Base-by-base conservation (phyloP, 179 eudicot species). In the Gypsophila paniculata region DNA sequence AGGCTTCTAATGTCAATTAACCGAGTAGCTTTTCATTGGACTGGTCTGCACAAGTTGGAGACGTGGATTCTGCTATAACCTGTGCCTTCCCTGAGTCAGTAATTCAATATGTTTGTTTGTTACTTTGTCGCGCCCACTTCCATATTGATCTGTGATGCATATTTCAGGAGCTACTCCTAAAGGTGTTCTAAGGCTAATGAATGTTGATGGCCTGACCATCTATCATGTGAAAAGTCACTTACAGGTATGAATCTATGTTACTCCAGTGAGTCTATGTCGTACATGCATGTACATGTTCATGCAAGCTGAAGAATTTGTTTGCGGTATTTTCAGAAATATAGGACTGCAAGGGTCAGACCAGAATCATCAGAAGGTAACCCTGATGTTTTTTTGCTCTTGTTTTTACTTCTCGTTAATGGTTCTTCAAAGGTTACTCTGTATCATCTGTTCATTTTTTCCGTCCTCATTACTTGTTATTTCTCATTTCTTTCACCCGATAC, bases 151-250 rank as follows among this genome's bases (percentile, higher is more conserved):
- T 54, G 36, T 67, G 8, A 62, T 69, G 36, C 72, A 22, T 70
- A 22, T 69, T 61, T 29, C 76, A 85, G 89, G 73, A 74, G 89
- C 89, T 75, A 85, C 89, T 73, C 89, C 89, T 7, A 85, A 85
- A 69, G 89, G 85, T 53, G 86, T 85, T 39, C 75, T 85, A 69
- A 83, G 73, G 82, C 86, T 61, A 57, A 85, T 85, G 86, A 85
- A 83, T 75, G 86, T 85, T 71, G 89, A 85, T 58, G 82, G 86
- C 53, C 76, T 85, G 70, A 85, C 89, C 52, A 85, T 85, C 54
- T 85, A 85, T 78, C 89, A 85, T 79, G 89, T 85, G 54, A 85
- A 85, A 81, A 85, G 89, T 81, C 89, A 85, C 76, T 69, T 85
- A 29, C 89, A 85, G 82, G 89, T 85, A 72, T 18, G 60, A 64